Base-by-base conservation (phyloP, 2,329 filamentous ascomycete species). In the Didymella glomerata region DNA sequence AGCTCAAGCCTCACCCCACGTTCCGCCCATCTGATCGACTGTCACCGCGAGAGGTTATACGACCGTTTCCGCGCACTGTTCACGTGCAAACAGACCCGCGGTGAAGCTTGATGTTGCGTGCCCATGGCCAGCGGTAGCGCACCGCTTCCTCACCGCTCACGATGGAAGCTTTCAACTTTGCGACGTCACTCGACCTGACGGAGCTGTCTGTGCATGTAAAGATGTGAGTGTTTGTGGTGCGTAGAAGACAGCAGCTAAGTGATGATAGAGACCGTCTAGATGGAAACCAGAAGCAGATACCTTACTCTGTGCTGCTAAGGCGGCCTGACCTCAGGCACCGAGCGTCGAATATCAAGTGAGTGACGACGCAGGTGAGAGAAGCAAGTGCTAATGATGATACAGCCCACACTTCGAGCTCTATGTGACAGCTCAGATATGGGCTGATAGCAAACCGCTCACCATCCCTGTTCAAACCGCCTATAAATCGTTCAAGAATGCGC, bases 81-180 rank as follows among this genome's bases (percentile, higher is more conserved):
- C 18, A 44, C 18, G 36, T 45, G 55, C 45, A n/a, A n/a, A 24
- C 28, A 7, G 5, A 24, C 18, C 24, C 11, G 18, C 38, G 5
- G n/a, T 44, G 22, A 40, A 40, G 22, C 47, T 27, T 40, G 30
- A 63, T 63, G 61, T 45, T 34, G 40, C 44, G 48, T 40, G 24
- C 54, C 55, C 61, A 74, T 74, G 71, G 68, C 66, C 62, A 58
- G 64, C 66, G 32, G 49, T 68, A 69, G 68, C 58, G 45, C 44
- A 40, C 63, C 56, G 48, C 66, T 63, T 49, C 64, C 63, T 38
- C 60, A 52, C 40, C 54, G 49, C 45, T 44, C 51, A 41, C 63
- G 42, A 97, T 97, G 92, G 95, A 99, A 80, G 90, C 93, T 51
- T 97, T 97, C 79, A 96, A 93, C 28, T 98, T 98, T 81, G 93